phyloP scores from a whole-genome alignment of 768 basidiomycete species.

The Boletus vermiculosoides region DNA sequence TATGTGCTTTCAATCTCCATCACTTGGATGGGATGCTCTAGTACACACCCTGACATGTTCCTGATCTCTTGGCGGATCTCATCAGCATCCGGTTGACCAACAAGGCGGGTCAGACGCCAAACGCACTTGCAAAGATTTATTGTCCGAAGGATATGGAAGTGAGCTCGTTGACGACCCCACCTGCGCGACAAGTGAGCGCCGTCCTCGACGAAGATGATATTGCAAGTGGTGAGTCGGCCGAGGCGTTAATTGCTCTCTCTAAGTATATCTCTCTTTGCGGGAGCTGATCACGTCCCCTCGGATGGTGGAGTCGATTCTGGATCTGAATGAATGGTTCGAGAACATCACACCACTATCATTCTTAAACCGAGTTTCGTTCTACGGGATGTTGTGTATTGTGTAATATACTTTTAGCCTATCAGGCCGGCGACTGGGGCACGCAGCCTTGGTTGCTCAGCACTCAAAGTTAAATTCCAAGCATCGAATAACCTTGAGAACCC shows the following conservation, averaged over 20 bases:
- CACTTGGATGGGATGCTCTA: no score
- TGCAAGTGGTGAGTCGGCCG: slow-evolving; percentile 16
- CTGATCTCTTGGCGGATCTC: not conserved
- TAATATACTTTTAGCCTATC: not conserved
- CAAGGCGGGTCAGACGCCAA: slow-evolving; percentile 29
- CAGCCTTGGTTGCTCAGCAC: not conserved
- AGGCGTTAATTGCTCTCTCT: not conserved
- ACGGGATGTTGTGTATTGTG: not conserved
- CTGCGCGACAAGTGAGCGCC: slow-evolving; percentile 9
- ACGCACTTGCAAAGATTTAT: slow-evolving; percentile 21
- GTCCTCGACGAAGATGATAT: slow-evolving; percentile 18
- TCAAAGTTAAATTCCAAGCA: not conserved
- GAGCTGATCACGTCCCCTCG: slow-evolving; percentile 2
- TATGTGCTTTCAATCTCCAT: slow-evolving; percentile 12
- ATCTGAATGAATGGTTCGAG: slow-evolving; percentile 1
- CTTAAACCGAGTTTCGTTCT: not conserved
- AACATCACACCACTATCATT: not conserved
- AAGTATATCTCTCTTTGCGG: not conserved
- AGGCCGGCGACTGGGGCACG: not conserved
- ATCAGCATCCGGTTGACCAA: slow-evolving; percentile 15
- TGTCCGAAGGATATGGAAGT: slow-evolving; percentile 19
- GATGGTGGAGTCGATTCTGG: slow-evolving; percentile 4
- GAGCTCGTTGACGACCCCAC: slow-evolving; percentile 19
- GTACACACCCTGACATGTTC: not conserved
- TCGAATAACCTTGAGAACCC: not conserved